A percentile compares a stretch with the other conserved stretches of the same genome.
Evolutionary conservation across 2,329 filamentous ascomycete species (phyloP).

Genomic region (Colletotrichum limetticola): DNA sequence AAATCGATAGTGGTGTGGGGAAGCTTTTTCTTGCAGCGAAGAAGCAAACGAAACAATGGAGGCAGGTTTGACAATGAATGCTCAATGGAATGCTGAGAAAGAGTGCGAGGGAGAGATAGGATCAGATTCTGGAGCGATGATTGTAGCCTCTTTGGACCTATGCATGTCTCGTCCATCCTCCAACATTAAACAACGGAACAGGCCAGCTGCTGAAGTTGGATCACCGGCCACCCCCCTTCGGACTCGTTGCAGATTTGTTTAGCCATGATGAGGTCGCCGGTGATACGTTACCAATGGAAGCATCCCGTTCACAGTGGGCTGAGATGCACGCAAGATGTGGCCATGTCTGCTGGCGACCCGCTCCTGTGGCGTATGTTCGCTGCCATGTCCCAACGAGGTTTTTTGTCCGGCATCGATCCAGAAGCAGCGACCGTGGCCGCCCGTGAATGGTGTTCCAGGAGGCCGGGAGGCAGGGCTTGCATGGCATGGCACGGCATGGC

Average conservation of each 20-base stretch:
- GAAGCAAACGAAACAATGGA: constrained; percentile 5
- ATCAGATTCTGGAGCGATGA: background rate
- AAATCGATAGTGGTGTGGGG: constrained; percentile 35
- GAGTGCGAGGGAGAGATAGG: background rate
- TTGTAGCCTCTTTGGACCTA: background rate
- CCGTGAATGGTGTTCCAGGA: constrained; percentile 31
- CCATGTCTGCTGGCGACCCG: constrained; percentile 20
- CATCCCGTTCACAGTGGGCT: constrained; percentile 10
- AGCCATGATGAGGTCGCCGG: background rate
- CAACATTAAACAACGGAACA: background rate
- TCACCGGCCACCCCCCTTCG: background rate
- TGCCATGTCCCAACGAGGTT: constrained; percentile 26
- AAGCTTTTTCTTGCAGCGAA: constrained; percentile 8
- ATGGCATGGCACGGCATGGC: constrained; percentile 30
- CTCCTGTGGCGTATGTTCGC: constrained; percentile 17
- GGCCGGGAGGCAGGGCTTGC: constrained; percentile 29
- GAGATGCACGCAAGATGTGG: constrained; percentile 32
- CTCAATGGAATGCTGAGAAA: background rate
- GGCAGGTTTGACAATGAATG: background rate
- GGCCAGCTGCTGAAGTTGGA: background rate
- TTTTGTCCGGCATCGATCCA: constrained; percentile 25
- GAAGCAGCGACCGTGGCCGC: constrained; percentile 25
- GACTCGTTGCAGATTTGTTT: background rate
- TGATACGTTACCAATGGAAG: background rate
- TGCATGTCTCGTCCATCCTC: background rate